Evolutionary conservation across 768 basidiomycete species (phyloP).

Genomic region (Saitozyma sp.): DNA sequence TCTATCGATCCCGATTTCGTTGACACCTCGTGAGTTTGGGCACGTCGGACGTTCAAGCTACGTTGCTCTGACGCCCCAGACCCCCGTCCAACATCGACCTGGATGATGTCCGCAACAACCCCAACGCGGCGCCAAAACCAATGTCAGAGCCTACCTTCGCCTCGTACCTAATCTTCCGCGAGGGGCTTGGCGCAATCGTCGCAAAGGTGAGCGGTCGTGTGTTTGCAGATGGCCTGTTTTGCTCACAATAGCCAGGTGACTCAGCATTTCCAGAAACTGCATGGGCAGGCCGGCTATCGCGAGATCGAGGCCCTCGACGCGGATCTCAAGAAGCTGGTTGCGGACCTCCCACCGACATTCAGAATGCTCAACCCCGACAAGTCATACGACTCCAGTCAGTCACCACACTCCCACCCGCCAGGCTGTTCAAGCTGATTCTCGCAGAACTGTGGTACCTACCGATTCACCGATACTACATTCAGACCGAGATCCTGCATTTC

Average conservation of each 20-base stretch:
- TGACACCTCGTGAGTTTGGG: constrained; percentile 72
- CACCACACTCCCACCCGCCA: constrained; percentile 50
- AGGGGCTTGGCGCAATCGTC: constrained; percentile 77
- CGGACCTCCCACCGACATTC: constrained; percentile 66
- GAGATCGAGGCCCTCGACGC: constrained; percentile 81
- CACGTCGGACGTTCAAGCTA: constrained; percentile 2
- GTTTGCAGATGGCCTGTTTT: no score
- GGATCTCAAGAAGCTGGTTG: constrained; percentile 74
- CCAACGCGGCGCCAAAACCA: constrained; percentile 38
- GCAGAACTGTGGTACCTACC: constrained; percentile 58
- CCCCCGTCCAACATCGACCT: constrained; percentile 60
- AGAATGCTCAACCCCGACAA: constrained; percentile 68
- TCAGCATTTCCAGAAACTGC: constrained; percentile 87
- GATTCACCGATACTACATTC: constrained; percentile 81
- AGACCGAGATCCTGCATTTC: constrained; percentile 68
- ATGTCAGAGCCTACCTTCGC: constrained; percentile 70
- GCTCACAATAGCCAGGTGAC: constrained; percentile 61
- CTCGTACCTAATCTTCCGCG: constrained; percentile 84
- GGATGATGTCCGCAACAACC: constrained; percentile 26
- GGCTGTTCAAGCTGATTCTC: not conserved
- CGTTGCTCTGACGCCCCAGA: constrained; percentile 41
- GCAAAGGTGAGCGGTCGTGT: constrained; percentile 56
- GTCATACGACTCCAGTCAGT: constrained; percentile 66
- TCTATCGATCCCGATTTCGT: constrained; percentile 82
- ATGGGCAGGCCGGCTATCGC: constrained; percentile 72